Evolutionary conservation across 768 basidiomycete genomes (phyloP).

Genomic region (Tricholoma sp.): DNA sequence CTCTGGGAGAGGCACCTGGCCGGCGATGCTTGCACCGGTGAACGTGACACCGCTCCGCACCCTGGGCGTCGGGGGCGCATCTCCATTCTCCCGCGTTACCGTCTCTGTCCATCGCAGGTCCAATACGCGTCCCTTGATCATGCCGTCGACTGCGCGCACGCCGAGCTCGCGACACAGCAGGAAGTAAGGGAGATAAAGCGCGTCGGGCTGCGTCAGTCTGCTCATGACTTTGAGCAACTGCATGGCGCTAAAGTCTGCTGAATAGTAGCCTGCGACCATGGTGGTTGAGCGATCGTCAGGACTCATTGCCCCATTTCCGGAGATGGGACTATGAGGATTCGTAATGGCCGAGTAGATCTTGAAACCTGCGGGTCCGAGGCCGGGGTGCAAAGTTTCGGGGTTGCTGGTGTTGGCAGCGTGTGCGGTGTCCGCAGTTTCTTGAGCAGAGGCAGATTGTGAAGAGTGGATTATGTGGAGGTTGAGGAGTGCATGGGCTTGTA

Average conservation of each 20-base stretch:
- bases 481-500: constrained; percentile 78
- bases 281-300: constrained; percentile 26
- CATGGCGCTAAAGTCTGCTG: constrained; percentile 70
- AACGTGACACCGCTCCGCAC: constrained; percentile 16
- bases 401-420: constrained; percentile 31
- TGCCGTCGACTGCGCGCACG: constrained; percentile 76
- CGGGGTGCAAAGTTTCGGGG: constrained; percentile 51
- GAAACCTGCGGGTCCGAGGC: constrained; percentile 58
- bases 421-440: constrained; percentile 25
- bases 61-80: constrained; percentile 17
- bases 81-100: constrained; percentile 49
- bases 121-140: constrained; percentile 73
- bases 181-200: constrained; percentile 72
- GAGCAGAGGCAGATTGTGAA: constrained; percentile 47
- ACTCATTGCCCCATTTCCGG: constrained; percentile 3
- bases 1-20: not conserved
- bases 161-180: constrained; percentile 80
- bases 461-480: constrained; percentile 88
- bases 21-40: not conserved
- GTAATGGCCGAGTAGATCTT: constrained; percentile 49
- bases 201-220: constrained; percentile 60
- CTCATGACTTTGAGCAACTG: constrained; percentile 81
- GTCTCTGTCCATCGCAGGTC: constrained; percentile 76
- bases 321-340: constrained; percentile 23
- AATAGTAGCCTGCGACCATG: constrained; percentile 41